Base-by-base conservation (phyloP, 2,329 filamentous ascomycete species). In the Diaporthe ampelina region DNA sequence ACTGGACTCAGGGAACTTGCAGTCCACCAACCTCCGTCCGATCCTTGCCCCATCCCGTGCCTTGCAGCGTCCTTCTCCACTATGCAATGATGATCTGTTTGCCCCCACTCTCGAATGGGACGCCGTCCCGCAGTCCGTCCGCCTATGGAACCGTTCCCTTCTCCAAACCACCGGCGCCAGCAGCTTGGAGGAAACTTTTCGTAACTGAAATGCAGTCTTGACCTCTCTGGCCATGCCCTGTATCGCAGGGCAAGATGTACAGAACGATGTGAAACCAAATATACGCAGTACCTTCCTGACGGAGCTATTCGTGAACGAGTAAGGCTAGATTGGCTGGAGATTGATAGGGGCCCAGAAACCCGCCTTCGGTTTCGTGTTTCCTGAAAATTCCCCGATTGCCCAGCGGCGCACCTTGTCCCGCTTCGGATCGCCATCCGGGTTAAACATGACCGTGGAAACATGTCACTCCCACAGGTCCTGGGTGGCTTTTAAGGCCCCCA, bases 361-460 rank as follows among this genome's bases (percentile, higher is more conserved):
- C 63, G 63, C 63, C 63, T 32, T 1, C n/a, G 7, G 63, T 67
- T 67, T 52, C 63, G 45, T 26, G 26, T 45, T 45, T 29, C 24
- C 24, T 32, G 21, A 52, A 67, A 68, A 68, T 54, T 68, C 48
- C n/a, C 63, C 63, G 63, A 68, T 40, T 26, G 63, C 63, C 45
- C n/a, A 68, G 63, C 63, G 48, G 63, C 48, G 48, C 15, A 26
- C n/a, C 32, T 40, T 29, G 63, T 68, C 63, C 63, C 63, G 63
- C 48, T 32, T 40, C 63, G 48, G 63, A 40, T 54, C 63, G 63
- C 63, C 48, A n/a, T 54, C 63, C 63, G 63, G 45, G n/a, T 68
- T 67, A 52, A 68, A 37, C 52, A 40, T 26, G 63, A 9, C 63
- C 45, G 63, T n/a, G 63, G 48, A 6, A 54, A 24, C n/a, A 40